These are phyloP conservation scores for Sclerospora graminicola DNA, from an alignment of 352 stramenopile genomes.

Conservation along the genomic window DNA sequence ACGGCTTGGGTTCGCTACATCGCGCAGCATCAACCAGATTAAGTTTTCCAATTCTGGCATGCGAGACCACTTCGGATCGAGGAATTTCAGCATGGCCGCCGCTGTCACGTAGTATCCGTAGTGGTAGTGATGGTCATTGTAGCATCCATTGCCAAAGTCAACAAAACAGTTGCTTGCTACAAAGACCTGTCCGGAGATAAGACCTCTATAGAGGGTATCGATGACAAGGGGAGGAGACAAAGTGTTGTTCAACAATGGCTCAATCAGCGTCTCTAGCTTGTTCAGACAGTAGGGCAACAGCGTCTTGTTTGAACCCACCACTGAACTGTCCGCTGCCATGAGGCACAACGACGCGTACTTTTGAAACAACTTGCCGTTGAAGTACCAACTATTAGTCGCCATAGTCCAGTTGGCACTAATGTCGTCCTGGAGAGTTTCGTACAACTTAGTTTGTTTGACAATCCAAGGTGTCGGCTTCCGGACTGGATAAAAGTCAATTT, in stretches of 20 bases:
- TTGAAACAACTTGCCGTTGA: constrained; percentile 61
- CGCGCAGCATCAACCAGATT: constrained; percentile 50
- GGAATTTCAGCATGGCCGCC: constrained; percentile 42
- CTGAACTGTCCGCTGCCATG: constrained; percentile 29
- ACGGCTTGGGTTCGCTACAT: constrained; percentile 50
- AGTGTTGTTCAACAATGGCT: constrained; percentile 46
- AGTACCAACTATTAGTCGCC: constrained; percentile 52
- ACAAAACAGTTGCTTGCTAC: constrained; percentile 34
- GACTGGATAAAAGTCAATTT: constrained; percentile 40
- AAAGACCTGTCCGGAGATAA: constrained; percentile 35
- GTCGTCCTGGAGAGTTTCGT: constrained; percentile 32
- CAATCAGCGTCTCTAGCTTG: constrained; percentile 43
- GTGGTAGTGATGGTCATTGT: constrained; percentile 81
- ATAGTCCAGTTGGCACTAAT: constrained; percentile 33
- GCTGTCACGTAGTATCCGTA: constrained; percentile 64
- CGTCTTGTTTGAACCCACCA: constrained; percentile 37
- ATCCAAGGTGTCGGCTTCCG: constrained; percentile 18
- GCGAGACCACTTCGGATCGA: constrained; percentile 41
- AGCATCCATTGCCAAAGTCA: constrained; percentile 65
- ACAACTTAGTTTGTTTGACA: constrained; percentile 20
- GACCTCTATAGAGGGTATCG: constrained; percentile 47
- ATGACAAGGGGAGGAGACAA: constrained; percentile 37
- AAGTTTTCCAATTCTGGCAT: constrained; percentile 46
- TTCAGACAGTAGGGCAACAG: constrained; percentile 31
- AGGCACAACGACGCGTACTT: constrained; percentile 72